Evolutionary conservation across 2,329 filamentous ascomycete genomes (phyloP).

Genomic region (Xylariaceae sp.): DNA sequence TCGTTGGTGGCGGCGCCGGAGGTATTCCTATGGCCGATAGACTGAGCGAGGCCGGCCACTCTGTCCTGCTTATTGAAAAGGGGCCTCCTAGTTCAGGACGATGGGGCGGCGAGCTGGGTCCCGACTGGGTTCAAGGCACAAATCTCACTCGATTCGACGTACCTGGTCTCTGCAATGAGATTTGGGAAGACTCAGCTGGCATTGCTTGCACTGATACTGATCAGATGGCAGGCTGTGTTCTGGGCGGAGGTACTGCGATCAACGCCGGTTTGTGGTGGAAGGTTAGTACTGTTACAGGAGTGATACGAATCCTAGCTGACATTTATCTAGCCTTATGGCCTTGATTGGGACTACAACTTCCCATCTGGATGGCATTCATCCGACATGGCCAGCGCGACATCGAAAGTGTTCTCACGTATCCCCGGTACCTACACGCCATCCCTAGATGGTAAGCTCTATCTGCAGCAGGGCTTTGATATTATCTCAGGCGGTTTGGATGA

Average conservation of each 20-base stretch:
- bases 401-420: conserved; percentile 62
- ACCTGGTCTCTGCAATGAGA: conserved; percentile 65
- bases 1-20: conserved; percentile 55
- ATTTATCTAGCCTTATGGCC: conserved; percentile 46
- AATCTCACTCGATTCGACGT: conserved; percentile 66
- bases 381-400: conserved; percentile 55
- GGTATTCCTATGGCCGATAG: conserved; percentile 56
- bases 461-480: conserved; percentile 61
- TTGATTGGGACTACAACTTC: conserved; percentile 69
- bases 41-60: conserved; percentile 59
- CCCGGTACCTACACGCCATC: conserved; percentile 64
- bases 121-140: conserved; percentile 56
- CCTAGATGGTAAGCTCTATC: conserved; percentile 59
- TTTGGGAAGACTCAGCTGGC: conserved; percentile 58
- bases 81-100: conserved; percentile 58
- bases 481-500: conserved; percentile 53
- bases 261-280: conserved; percentile 67
- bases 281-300: conserved; percentile 27
- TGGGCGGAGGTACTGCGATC: conserved; percentile 62
- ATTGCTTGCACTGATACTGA: conserved; percentile 66
- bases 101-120: conserved; percentile 57
- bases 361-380: conserved; percentile 63
- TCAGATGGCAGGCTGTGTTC: conserved; percentile 66
- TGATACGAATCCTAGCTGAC: conserved; percentile 12
- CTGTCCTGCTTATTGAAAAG: conserved; percentile 58